A percentile compares a stretch with the other conserved stretches of the same genome.
Evolutionary conservation across 352 stramenopile genomes (phyloP).

Genomic region (Globisporangium recalcitrans): DNA sequence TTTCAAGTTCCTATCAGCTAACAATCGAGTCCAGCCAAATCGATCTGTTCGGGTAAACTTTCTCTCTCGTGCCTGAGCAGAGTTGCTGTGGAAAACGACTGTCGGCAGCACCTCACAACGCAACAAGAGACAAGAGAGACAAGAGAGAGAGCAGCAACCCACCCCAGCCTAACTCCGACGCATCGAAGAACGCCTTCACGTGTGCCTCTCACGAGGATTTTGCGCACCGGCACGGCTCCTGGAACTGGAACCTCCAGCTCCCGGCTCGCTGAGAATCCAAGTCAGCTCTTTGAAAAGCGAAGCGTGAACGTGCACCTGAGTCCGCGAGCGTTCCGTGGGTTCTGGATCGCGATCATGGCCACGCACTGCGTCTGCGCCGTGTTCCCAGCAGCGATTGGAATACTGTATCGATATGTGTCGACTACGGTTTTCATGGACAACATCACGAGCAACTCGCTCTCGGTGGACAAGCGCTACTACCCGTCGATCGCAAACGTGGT

Average conservation of each 20-base stretch:
- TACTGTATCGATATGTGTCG: constrained; percentile 10
- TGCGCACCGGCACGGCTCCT: not conserved
- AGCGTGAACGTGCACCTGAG: constrained; percentile 1
- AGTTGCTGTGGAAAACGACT: not conserved
- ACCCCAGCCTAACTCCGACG: not conserved
- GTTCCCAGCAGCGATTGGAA: not conserved
- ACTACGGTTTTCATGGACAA: constrained; percentile 3
- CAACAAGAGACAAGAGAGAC: not conserved
- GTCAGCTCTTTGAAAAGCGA: not conserved
- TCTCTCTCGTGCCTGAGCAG: not conserved
- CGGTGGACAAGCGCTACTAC: constrained; percentile 3
- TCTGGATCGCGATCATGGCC: not conserved
- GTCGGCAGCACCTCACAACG: not conserved
- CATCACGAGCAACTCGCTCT: constrained; percentile 4
- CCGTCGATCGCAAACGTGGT: constrained; percentile 5
- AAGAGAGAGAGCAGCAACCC: not conserved
- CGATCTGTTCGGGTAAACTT: not conserved
- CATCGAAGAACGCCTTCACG: not conserved
- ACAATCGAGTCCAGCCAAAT: no score
- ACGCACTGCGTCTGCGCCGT: not conserved
- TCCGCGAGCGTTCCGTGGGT: not conserved
- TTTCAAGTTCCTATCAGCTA: not conserved
- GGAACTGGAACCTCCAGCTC: not conserved
- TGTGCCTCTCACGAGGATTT: not conserved
- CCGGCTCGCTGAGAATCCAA: not conserved